These are phyloP conservation scores for Guyanaporus albipodus DNA, from an alignment of 768 basidiomycete species.

Conservation along the genomic window DNA sequence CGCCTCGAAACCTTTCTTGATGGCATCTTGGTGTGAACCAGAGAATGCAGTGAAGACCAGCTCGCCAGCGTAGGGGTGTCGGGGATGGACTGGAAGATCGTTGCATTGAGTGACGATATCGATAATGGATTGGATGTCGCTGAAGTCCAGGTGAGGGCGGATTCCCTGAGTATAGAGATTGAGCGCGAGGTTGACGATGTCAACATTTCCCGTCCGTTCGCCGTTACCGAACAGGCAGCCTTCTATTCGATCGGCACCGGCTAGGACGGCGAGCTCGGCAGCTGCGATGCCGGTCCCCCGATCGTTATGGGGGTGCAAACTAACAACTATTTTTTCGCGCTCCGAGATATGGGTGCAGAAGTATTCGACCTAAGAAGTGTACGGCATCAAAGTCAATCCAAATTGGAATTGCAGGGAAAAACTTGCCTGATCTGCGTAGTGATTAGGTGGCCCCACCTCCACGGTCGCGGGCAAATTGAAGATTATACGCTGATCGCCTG, in stretches of 20 bases:
- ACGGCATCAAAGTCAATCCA: slow-evolving; percentile 5
- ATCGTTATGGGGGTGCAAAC: slow-evolving; percentile 96
- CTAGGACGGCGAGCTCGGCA: slow-evolving; percentile 87
- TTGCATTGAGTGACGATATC: slow-evolving; percentile 96
- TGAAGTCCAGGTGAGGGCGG: slow-evolving; percentile 83
- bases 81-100: slow-evolving; percentile 91
- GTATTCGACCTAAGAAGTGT: slow-evolving; percentile 84
- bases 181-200: slow-evolving; percentile 92
- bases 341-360: slow-evolving; percentile 86
- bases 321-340: slow-evolving; percentile 86
- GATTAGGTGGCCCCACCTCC: slow-evolving; percentile 95
- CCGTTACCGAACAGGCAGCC: slow-evolving; percentile 98
- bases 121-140: slow-evolving; percentile 84
- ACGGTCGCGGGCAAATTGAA: slow-evolving; percentile 98
- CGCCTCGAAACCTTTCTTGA: slow-evolving; percentile 97
- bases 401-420: neutral
- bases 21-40: slow-evolving; percentile 96
- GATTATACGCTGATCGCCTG: slow-evolving; percentile 84
- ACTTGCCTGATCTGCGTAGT: slow-evolving; percentile 92
- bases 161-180: slow-evolving; percentile 98
- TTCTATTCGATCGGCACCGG: slow-evolving; percentile 94
- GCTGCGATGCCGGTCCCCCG: slow-evolving; percentile 96
- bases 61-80: slow-evolving; percentile 97
- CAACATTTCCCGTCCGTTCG: slow-evolving; percentile 98
- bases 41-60: slow-evolving; percentile 99